Percentiles rank a stretch among this genome's conserved stretches.
phyloP scores from a whole-genome alignment of 257 asterid genomes.

The Fraxinus quadrangulata region DNA sequence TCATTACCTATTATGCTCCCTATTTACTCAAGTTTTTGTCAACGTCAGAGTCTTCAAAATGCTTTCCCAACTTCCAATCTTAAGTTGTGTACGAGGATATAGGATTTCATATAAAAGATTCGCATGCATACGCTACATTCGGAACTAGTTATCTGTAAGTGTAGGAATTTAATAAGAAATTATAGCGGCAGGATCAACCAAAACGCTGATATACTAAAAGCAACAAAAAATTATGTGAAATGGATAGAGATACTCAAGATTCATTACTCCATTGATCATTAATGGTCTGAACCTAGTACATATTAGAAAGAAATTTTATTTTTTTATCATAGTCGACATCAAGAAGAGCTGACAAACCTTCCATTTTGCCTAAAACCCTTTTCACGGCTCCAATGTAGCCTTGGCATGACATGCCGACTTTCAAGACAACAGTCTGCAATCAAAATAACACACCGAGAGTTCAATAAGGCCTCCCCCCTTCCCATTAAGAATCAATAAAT shows the following conservation, averaged over 20 bases:
- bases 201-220: no score
- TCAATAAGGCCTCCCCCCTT: neutral
- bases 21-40: neutral
- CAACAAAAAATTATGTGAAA: neutral
- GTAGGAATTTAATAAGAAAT: no score
- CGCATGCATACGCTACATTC: neutral
- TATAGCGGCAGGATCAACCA: no score
- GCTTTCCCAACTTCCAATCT: neutral
- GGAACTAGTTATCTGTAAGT: neutral
- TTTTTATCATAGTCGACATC: neutral
- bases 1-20: neutral
- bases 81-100: neutral
- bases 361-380: conserved; percentile 82
- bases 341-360: conserved; percentile 51
- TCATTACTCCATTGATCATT: neutral
- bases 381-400: conserved; percentile 92
- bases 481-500: neutral
- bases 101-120: neutral
- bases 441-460: conserved; percentile 22
- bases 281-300: neutral
- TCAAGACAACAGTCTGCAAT: conserved; percentile 85
- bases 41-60: neutral
- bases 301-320: no score
- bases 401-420: conserved; percentile 90
- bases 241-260: neutral